phyloP scores from a whole-genome alignment of 768 basidiomycete genomes.

The Termitomyces sp. region DNA sequence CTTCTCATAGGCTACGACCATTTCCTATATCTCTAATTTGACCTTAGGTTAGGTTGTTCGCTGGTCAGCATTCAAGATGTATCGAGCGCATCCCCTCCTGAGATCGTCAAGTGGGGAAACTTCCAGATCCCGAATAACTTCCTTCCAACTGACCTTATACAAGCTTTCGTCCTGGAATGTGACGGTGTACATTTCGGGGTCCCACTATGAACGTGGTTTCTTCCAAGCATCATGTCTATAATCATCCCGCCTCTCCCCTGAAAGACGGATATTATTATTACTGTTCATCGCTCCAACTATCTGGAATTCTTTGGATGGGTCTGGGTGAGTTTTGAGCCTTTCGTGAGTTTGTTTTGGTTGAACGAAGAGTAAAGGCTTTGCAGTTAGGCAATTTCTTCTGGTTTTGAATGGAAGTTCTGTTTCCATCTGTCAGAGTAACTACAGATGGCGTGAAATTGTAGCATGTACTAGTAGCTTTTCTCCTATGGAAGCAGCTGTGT shows the following conservation, averaged over 20 bases:
- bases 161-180: not conserved
- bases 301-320: not conserved
- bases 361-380: not conserved
- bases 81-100: not conserved
- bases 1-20: not conserved
- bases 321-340: not conserved
- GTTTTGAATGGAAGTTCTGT: not conserved
- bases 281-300: not conserved
- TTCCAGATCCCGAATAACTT: not conserved
- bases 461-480: not conserved
- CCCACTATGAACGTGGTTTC: not conserved
- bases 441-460: not conserved
- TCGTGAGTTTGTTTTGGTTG: no score
- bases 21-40: not conserved
- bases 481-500: not conserved
- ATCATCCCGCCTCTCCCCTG: not conserved
- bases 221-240: not conserved
- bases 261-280: not conserved
- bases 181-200: slow-evolving; percentile 1
- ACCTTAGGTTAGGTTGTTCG: not conserved
- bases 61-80: not conserved
- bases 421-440: not conserved
- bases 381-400: not conserved
- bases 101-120: not conserved
- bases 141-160: not conserved